Conservation (phyloP, 768 basidiomycete species). For the Tulasnella sp. region DNA sequence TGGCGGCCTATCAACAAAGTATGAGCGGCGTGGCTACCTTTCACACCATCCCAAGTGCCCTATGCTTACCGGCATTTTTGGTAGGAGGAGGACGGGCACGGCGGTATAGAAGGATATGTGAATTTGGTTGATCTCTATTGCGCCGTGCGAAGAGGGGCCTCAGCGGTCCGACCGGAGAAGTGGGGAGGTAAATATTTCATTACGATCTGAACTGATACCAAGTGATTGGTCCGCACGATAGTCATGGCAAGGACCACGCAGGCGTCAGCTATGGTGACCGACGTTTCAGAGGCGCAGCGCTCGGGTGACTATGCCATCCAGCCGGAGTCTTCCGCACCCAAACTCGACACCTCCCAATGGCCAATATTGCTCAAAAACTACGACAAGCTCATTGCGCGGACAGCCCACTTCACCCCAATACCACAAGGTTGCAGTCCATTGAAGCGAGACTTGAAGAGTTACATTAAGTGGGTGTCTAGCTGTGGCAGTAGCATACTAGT, state of each 20-base stretch:
- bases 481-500: neutral
- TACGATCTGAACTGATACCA: neutral
- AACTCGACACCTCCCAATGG: constrained; percentile 93
- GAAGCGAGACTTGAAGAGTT: constrained; percentile 83
- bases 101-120: neutral
- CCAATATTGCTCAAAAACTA: constrained; percentile 97
- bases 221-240: no score
- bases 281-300: constrained; percentile 60
- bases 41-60: neutral
- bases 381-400: constrained; percentile 89
- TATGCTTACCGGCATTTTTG: neutral
- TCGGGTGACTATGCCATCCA: constrained; percentile 73
- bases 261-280: constrained; percentile 10
- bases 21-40: neutral
- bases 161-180: neutral
- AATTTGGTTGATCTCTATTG: constrained; percentile 11
- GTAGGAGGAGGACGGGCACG: neutral
- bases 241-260: neutral
- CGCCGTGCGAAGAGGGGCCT: neutral
- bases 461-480: constrained; percentile 59
- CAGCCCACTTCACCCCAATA: constrained; percentile 96
- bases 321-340: constrained; percentile 57
- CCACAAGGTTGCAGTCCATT: constrained; percentile 87
- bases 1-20: constrained; percentile 5
- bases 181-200: neutral